Evolutionary conservation across 140 eudicot species (phyloP), one percentile per base, ranked within the genome.

Genomic region (Erigeron philadelphicus): DNA sequence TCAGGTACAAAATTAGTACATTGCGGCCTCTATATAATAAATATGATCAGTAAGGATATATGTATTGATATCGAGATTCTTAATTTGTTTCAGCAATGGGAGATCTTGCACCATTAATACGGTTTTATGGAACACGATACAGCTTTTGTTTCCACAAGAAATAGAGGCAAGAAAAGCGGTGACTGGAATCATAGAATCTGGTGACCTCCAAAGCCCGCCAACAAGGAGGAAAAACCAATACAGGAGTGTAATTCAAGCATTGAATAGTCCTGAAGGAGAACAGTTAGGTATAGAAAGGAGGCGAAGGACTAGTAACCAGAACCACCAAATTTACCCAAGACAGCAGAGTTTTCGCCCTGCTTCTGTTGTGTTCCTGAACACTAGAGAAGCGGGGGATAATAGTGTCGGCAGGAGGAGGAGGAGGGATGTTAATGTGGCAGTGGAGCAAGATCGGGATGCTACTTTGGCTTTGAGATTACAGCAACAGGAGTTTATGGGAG

Each of bases 41-140:
- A 38, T 40, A 40, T 54, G 65, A 43, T 57, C 7, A n/a, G 5
- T 12, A 42, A 42, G 1, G 38, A 31, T 31, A 31, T 31, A 31
- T 31, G 48, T 2, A n/a, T 59, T 69, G 8, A 72, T 61, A 55
- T 17, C 13, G 31, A 42, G 31, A 12, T 60, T 70, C 11, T 31
- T 42, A 64, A 41, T 66, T 57, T 56, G 57, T 80, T 70, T 23
- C 81, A 90, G 96, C 73, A 87, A 86, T 70, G 88, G 89, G 66
- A 82, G 83, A 79, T 88, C 90, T 13, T 84, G 87, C 74, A 80
- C 88, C 9, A 79, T 93, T 67, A 93, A 93, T 80, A 93, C 98
- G 0, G 94, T 93, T 72, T 90, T 89, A 61, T 93, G 98, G 98
- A 93, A 93, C 81, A 93, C 96, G 1, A 86, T 88, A 45, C 90